Evolutionary conservation across 305 asterid species (phyloP).

Genomic region (Solanum hybrid): DNA sequence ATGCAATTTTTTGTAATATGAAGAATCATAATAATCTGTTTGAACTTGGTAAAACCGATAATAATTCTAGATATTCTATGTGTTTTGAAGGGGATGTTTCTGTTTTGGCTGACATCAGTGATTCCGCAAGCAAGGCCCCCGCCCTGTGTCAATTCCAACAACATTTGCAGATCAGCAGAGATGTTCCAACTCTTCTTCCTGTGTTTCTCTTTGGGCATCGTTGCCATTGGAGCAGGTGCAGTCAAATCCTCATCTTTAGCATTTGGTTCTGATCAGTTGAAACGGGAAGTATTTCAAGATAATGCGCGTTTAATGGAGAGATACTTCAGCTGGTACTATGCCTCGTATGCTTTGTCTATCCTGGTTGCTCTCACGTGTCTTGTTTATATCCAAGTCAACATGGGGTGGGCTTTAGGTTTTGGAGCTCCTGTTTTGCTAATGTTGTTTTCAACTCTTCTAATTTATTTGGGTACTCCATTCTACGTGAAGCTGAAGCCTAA

Average conservation of each 20-base stretch:
- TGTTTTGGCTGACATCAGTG: conserved; percentile 64
- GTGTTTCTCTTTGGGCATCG: conserved; percentile 37
- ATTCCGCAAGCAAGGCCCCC: conserved; percentile 60
- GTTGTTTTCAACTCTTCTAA: conserved; percentile 5
- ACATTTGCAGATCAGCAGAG: conserved; percentile 34
- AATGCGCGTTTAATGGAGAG: conserved; percentile 9
- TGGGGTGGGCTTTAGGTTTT: conserved; percentile 27
- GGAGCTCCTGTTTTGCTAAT: conserved; percentile 18
- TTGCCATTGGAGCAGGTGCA: conserved; percentile 63
- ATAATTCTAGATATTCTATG: not conserved
- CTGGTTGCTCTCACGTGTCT: conserved; percentile 17
- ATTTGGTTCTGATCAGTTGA: conserved; percentile 59
- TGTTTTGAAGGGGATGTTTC: conserved; percentile 44
- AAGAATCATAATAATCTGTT: not conserved
- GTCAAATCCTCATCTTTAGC: conserved; percentile 46
- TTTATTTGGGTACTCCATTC: conserved; percentile 17
- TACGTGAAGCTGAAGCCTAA: conserved; percentile 13
- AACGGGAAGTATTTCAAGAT: not conserved
- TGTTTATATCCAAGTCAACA: conserved; percentile 22
- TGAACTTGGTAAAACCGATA: not conserved
- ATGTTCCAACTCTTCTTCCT: conserved; percentile 31
- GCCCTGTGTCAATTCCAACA: conserved; percentile 28
- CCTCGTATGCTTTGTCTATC: not conserved
- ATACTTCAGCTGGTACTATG: conserved; percentile 28
- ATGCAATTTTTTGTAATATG: not conserved